phyloP scores from a whole-genome alignment of 352 stramenopile genomes.

The Phytophthora foliorum region DNA sequence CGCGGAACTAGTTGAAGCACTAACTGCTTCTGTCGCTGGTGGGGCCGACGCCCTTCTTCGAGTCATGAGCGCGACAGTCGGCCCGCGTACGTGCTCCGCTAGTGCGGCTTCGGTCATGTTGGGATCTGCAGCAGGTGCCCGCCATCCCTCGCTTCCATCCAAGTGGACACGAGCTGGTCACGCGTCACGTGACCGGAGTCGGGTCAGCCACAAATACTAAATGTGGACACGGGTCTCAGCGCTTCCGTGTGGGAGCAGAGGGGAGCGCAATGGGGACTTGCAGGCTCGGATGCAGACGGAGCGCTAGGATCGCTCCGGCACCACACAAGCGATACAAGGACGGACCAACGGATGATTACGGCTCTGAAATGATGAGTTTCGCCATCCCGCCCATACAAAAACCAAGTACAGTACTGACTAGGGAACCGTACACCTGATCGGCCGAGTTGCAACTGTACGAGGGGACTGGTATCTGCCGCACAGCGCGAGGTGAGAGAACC shows the following conservation, averaged over 20 bases:
- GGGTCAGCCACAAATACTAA: constrained; percentile 32
- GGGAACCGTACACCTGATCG: constrained; percentile 2
- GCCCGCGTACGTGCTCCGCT: constrained; percentile 18
- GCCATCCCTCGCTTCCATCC: constrained; percentile 3
- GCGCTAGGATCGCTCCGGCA: constrained; percentile 32
- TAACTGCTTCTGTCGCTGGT: constrained; percentile 12
- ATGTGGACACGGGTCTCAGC: constrained; percentile 37
- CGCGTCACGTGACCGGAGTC: constrained; percentile 16
- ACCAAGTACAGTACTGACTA: constrained; percentile 18
- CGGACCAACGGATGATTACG: constrained; percentile 25
- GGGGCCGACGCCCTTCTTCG: constrained; percentile 27
- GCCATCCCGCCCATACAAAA: constrained; percentile 26
- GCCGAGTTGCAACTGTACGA: constrained; percentile 27
- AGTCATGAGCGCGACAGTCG: constrained; percentile 39
- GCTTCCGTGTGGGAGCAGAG: constrained; percentile 8
- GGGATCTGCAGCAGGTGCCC: constrained; percentile 33
- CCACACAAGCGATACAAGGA: constrained; percentile 19
- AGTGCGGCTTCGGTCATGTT: constrained; percentile 45
- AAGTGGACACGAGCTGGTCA: constrained; percentile 36
- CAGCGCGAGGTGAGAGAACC: constrained; percentile 2
- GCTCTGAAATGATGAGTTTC: constrained; percentile 27
- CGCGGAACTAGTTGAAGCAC: constrained; percentile 15
- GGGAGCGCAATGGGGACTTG: constrained; percentile 10
- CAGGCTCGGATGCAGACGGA: constrained; percentile 30
- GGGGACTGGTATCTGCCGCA: constrained; percentile 14